A percentile compares a stretch with the other conserved stretches of the same genome.
These are phyloP conservation scores for Phaffomyces antillensis DNA, from an alignment of 805 yeast species.

Conservation along the genomic window DNA sequence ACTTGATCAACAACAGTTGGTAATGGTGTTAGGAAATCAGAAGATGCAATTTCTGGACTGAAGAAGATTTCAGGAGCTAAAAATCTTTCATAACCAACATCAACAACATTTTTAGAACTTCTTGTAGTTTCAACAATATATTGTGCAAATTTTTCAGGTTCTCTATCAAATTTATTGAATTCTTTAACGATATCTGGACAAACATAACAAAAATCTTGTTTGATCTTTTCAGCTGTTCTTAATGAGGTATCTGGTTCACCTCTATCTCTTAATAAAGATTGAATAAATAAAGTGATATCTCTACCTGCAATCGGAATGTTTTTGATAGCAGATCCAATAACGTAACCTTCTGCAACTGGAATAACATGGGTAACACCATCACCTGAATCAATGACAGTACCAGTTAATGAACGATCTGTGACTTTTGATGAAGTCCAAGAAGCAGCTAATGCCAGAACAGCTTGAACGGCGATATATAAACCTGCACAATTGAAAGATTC, in stretches of 20 bases:
- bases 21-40: slow-evolving; percentile 91
- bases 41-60: slow-evolving; percentile 94
- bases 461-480: slow-evolving; percentile 96
- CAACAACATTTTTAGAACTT: slow-evolving; percentile 59
- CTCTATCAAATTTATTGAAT: slow-evolving; percentile 88
- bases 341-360: slow-evolving; percentile 99
- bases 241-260: slow-evolving; percentile 92
- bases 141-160: slow-evolving; percentile 90
- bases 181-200: slow-evolving; percentile 97
- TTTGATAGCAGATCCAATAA: slow-evolving; percentile 94
- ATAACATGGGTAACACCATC: slow-evolving; percentile 99
- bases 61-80: slow-evolving; percentile 99
- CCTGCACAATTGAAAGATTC: slow-evolving; percentile 99
- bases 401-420: slow-evolving; percentile 90
- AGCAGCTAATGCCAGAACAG: slow-evolving; percentile 96
- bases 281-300: slow-evolving; percentile 92
- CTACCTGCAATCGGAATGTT: slow-evolving; percentile 98
- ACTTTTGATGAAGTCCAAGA: slow-evolving; percentile 98
- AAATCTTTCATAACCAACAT: slow-evolving; percentile 95
- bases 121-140: slow-evolving; percentile 74
- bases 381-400: slow-evolving; percentile 97
- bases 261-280: slow-evolving; percentile 88
- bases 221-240: slow-evolving; percentile 93
- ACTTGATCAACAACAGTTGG: slow-evolving; percentile 96
- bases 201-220: slow-evolving; percentile 94